Evolutionary conservation across 2,329 filamentous ascomycete species (phyloP).

Genomic region (Aspergillus sojae): DNA sequence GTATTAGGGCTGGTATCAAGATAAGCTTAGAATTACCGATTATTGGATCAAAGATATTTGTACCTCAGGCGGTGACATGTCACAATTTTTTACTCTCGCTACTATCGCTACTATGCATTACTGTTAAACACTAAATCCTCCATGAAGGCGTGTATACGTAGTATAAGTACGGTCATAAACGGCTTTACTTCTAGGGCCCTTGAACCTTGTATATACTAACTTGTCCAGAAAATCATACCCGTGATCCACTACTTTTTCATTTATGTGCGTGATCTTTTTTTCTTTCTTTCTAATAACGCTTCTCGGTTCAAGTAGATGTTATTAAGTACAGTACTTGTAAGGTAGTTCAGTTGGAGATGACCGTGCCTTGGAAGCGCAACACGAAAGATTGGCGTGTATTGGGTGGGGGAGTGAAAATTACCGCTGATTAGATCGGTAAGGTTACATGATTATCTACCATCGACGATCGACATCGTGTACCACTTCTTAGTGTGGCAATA

Average conservation of each 20-base stretch:
- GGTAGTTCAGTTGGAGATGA: too few species aligned
- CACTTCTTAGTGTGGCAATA: not conserved
- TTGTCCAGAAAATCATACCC: not conserved
- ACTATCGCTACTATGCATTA: not conserved
- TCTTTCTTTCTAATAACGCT: not conserved
- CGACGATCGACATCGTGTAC: not conserved
- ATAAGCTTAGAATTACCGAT: not conserved
- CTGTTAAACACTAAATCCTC: not conserved
- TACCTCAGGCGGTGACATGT: not conserved
- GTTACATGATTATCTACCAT: not conserved
- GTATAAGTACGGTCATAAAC: not conserved
- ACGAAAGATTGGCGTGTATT: not conserved
- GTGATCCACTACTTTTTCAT: not conserved
- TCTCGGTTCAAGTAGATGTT: not conserved
- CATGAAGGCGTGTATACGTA: not conserved
- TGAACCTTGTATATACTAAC: not conserved
- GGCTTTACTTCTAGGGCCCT: not conserved
- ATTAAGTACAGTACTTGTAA: too few species aligned
- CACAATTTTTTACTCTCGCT: not conserved
- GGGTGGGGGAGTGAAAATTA: not conserved
- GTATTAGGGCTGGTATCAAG: not conserved
- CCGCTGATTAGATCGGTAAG: not conserved
- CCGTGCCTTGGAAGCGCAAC: too few species aligned
- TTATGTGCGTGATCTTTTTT: not conserved
- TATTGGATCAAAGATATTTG: not conserved